Evolutionary conservation across 148 eudicot genomes (phyloP).

Genomic region (Spergularia bocconei): DNA sequence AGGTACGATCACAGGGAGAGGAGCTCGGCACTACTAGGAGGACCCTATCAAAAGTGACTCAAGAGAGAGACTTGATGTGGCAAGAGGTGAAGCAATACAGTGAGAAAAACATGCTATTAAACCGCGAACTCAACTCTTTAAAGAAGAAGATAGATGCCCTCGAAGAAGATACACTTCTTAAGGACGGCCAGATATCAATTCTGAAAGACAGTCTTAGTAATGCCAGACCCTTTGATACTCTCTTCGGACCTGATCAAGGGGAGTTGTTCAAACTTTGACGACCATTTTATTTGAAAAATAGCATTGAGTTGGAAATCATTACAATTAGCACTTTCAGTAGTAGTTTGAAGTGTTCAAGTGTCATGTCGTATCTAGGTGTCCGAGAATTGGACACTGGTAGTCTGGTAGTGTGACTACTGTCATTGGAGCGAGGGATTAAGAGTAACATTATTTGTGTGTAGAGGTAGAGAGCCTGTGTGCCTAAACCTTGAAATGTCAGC

Average conservation of each 20-base stretch:
- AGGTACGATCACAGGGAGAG: constrained; percentile 24
- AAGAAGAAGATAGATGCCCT: constrained; percentile 31
- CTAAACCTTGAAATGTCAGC: no score
- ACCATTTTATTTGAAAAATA: not conserved
- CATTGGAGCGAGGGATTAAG: no score
- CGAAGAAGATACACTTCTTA: constrained; percentile 38
- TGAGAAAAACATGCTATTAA: constrained; percentile 34
- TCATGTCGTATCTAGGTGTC: constrained; percentile 1
- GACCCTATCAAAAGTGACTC: constrained; percentile 31
- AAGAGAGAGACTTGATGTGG: constrained; percentile 37
- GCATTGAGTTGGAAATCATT: not conserved
- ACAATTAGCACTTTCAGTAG: no score
- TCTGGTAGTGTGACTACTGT: no score
- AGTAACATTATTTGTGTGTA: no score
- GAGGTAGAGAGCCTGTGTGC: no score
- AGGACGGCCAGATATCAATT: constrained; percentile 39
- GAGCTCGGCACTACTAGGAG: constrained; percentile 23
- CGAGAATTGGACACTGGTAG: constrained; percentile 13
- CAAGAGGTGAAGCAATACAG: constrained; percentile 33
- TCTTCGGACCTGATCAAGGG: constrained; percentile 25
- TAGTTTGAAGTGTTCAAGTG: not conserved
- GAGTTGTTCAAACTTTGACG: constrained; percentile 20
- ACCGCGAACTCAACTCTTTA: constrained; percentile 25
- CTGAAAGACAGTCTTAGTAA: constrained; percentile 35
- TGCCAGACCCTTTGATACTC: constrained; percentile 26